phyloP scores from a whole-genome alignment of 371 early-diverging fungal genomes.

The Apophysomyces ossiformis region DNA sequence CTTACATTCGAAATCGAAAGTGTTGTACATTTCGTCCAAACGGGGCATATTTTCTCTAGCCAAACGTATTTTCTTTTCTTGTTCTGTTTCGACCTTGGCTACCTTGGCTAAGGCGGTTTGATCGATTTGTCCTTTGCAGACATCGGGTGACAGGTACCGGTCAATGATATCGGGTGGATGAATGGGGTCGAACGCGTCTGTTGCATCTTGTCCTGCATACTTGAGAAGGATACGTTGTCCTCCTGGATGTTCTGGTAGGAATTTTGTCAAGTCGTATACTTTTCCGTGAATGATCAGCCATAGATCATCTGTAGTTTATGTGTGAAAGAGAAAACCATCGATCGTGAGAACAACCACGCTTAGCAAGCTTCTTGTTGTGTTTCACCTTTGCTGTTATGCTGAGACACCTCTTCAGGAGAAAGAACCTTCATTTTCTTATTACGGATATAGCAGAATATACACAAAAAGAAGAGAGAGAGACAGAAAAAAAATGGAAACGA shows the following conservation, averaged over 20 bases:
- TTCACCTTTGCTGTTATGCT: conserved; percentile 62
- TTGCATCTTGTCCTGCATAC: conserved; percentile 78
- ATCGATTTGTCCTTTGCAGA: conserved; percentile 55
- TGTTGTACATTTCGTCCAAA: conserved; percentile 63
- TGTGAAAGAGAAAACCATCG: too few relatives aligned
- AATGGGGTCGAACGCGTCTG: conserved; percentile 79
- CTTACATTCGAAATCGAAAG: conserved; percentile 72
- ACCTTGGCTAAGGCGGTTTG: conserved; percentile 23
- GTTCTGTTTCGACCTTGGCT: conserved; percentile 30
- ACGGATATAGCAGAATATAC: neutral
- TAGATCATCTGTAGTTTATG: conserved; percentile 54
- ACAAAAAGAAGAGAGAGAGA: conserved; percentile 1
- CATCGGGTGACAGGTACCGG: conserved; percentile 54
- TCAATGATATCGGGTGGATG: conserved; percentile 60
- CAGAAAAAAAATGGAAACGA: conserved; percentile 10
- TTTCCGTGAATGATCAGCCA: conserved; percentile 85
- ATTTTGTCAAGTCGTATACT: conserved; percentile 84
- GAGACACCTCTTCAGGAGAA: conserved; percentile 61
- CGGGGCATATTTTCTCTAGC: conserved; percentile 56
- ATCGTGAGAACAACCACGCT: neutral
- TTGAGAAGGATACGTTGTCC: conserved; percentile 65
- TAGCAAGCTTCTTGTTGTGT: neutral
- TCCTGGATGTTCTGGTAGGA: conserved; percentile 69
- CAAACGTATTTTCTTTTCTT: conserved; percentile 36
- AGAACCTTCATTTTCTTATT: conserved; percentile 21